Evolutionary conservation across 805 yeast species (phyloP), one percentile per base, ranked within the genome.

Genomic region (Yamadazyma philogaea): DNA sequence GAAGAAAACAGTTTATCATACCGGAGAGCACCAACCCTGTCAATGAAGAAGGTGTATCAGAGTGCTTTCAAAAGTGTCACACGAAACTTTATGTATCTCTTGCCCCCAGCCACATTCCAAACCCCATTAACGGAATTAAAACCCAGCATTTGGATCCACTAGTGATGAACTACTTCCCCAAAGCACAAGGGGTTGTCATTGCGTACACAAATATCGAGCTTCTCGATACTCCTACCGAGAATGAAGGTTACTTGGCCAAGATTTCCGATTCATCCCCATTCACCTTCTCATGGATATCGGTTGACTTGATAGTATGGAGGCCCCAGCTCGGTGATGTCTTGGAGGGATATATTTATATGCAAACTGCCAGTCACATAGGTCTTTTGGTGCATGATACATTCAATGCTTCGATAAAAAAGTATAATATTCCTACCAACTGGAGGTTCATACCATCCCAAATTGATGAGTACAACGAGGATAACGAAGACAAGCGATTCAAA

Each of bases 361-460:
- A 91, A 68, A 83, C 96, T 2, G 96, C 95, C 14, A 84, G 96
- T 6, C 99, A 93, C 60, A 84, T 93, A 54, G 98, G 97, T 46
- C 71, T 93, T 47, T 74, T 93, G 50, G 74, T 93, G 38, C 90
- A 87, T 60, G 98, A 93, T 65, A 87, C 95, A 1, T 93, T 93
- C 70, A 93, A 93, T 65, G 97, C 97, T 17, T 81, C 91, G 35
- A 87, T 93, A 49, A 87, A 86, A 63, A 81, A 86, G 59, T 82
- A 76, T 58, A 82, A 80, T 53, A 89, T 93, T 47, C 99, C 99
- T n/a, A 66, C 70, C 32, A 76, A 72, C 36, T 93, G 99, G 99
- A 70, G 71, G 26, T 93, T 91, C 63, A 75, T 87, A 41, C 91
- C 93, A 39, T 80, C 76, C 54, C 88, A 87, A 58, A 81, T 74